Evolutionary conservation across 257 asterid species (phyloP).

Genomic region (Przewalskia tangutica): DNA sequence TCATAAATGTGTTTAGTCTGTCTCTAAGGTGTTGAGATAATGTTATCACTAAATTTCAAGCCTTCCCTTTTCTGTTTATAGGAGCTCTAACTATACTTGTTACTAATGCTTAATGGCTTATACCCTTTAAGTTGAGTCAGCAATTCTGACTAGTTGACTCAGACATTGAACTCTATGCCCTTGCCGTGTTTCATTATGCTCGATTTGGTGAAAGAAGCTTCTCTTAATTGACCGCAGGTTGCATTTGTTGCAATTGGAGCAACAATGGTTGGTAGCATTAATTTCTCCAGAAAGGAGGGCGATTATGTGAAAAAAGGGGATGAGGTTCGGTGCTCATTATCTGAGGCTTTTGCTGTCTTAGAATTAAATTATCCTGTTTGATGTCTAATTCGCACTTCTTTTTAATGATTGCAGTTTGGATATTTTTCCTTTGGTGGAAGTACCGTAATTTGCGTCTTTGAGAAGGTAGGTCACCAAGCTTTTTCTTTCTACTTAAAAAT

Average conservation of each 20-base stretch:
- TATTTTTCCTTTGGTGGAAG: conserved; percentile 99
- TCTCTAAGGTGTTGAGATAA: neutral
- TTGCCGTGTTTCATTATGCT: neutral
- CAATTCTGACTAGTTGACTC: neutral
- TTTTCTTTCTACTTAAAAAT: neutral
- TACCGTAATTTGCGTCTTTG: conserved; percentile 88
- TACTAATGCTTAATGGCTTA: neutral
- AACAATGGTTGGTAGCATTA: conserved; percentile 98
- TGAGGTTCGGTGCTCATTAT: conserved; percentile 42
- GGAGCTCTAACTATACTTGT: neutral
- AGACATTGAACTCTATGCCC: neutral
- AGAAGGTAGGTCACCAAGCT: conserved; percentile 49
- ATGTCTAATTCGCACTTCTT: neutral
- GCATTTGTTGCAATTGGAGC: conserved; percentile 99
- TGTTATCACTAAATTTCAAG: neutral
- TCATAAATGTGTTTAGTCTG: neutral
- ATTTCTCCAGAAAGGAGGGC: conserved; percentile 55
- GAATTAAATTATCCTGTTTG: neutral
- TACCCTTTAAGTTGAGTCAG: neutral
- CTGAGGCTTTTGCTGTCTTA: neutral
- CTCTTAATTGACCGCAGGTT: conserved; percentile 41
- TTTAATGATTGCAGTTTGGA: conserved; percentile 56
- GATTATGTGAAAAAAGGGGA: conserved; percentile 77
- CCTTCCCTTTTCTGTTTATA: neutral
- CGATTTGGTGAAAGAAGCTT: neutral